A percentile compares a stretch with the other conserved stretches of the same genome.
Evolutionary conservation across 768 basidiomycete genomes (phyloP).

Genomic region (Suillus clintonianus): DNA sequence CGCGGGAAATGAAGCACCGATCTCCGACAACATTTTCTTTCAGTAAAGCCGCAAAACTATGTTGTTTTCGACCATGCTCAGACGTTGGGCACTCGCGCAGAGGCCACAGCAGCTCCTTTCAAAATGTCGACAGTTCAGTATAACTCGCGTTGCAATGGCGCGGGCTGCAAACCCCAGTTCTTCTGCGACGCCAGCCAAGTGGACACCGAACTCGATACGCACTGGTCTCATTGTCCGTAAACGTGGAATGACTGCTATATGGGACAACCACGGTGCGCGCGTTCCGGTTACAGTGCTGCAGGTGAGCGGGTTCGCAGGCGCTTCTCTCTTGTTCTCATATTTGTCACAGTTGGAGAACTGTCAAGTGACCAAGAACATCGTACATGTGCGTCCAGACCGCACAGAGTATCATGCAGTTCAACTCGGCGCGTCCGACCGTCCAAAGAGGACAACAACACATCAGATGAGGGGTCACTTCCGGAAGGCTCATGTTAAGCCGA

Average conservation of each 20-base stretch:
- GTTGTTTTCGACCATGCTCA: slow-evolving; percentile 45
- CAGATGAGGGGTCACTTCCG: slow-evolving; percentile 90
- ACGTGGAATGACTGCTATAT: slow-evolving; percentile 92
- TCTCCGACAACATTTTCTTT: slow-evolving; percentile 6
- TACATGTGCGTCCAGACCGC: slow-evolving; percentile 61
- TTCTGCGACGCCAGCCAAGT: slow-evolving; percentile 49
- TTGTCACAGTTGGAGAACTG: slow-evolving; percentile 74
- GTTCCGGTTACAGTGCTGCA: slow-evolving; percentile 94
- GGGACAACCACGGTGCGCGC: slow-evolving; percentile 86
- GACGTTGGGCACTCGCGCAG: slow-evolving; percentile 48
- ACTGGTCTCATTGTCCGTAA: slow-evolving; percentile 94
- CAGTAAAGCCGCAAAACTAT: slow-evolving; percentile 9
- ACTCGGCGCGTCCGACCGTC: slow-evolving; percentile 80
- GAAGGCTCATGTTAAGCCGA: slow-evolving; percentile 79
- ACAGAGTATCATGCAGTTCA: slow-evolving; percentile 91
- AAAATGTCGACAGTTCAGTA: slow-evolving; percentile 44
- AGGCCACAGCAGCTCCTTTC: slow-evolving; percentile 37
- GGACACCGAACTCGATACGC: slow-evolving; percentile 83
- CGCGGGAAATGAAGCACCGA: slow-evolving; percentile 4
- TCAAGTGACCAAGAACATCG: slow-evolving; percentile 83
- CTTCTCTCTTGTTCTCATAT: slow-evolving; percentile 13
- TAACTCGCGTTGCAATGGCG: slow-evolving; percentile 36
- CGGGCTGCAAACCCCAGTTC: slow-evolving; percentile 19
- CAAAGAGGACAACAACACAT: slow-evolving; percentile 67
- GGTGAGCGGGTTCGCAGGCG: slow-evolving; percentile 45